Evolutionary conservation across 2,329 filamentous ascomycete species (phyloP), one percentile per base, ranked within the genome.

Genomic region (Alternaria triticimaculans): DNA sequence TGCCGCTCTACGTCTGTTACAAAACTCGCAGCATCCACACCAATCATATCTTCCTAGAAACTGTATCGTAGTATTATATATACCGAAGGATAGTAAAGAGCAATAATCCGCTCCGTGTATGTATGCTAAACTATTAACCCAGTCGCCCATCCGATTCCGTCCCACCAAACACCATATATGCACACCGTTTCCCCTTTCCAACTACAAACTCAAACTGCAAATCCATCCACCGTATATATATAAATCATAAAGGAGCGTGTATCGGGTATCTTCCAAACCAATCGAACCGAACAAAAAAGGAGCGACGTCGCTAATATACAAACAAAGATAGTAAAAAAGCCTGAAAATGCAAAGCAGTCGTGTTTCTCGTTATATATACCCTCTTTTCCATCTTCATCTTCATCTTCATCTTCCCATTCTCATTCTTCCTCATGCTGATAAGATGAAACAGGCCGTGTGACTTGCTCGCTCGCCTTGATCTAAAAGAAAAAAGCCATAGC

Each of bases 1-100:
- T 28, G 9, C 6, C 2, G 3, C 3, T 26, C 2, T 0, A 12
- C 2, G 2, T 33, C 15, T 18, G 4, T 7, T 26, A 3, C 46
- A 5, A 14, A 9, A 20, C 30, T 15, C 30, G 2, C 6, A 8
- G 30, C 10, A 28, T 15, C 15, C 14, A 12, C 0, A 4, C 20
- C 3, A 45, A 7, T 11, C 23, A 5, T 23, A 5, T 46, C 21
- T 25, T 25, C 21, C 3, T 4, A n/a, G 0, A 25, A 48, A 3
- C 4, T 48, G 14, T 23, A 25, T 2, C 6, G 45, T 51, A 10
- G 49, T 23, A 37, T 51, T 46, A 55, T 55, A 21, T 58, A 53
- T 53, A 45, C 30, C 28, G 41, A 58, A 58, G 20, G 46, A 53
- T 53, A 56, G 58, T 37, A 61, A 44, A 30, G 50, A 61, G 58